Evolutionary conservation across 257 asterid species (phyloP), one percentile per base, ranked within the genome.

Genomic region (Solanum sparsipilum): DNA sequence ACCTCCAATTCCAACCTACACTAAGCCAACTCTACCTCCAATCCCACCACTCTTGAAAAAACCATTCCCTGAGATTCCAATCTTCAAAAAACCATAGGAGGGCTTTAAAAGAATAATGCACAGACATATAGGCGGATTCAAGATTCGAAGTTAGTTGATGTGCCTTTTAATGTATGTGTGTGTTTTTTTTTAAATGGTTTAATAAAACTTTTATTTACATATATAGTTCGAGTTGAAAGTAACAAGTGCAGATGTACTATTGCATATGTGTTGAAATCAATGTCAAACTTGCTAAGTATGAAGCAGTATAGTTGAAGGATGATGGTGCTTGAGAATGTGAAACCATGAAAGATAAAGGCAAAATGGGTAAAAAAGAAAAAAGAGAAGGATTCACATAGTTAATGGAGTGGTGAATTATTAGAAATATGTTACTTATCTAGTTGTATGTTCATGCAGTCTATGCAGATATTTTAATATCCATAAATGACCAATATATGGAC

Each of bases 11-110:
- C 88, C 82, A 1, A 38, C 25, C 3, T 90, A 90, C 0, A 44
- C 35, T 8, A 88, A 88, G 76, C 91, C 95, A 8, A 89, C 83
- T 25, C 90, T 90, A 65, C 94, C 95, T 12, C 89, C 92, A 2
- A 21, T 88, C 5, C 94, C 94, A 3, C 95, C 92, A 10, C 72
- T 89, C 27, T 90, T 56, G 63, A 56, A 56, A 56, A 56, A 56
- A 13, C 92, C 93, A 1, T 84, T 90, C 7, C 96, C 94, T 48
- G 16, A 44, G 16, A 12, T 44, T 88, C 3, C 87, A 71, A 81
- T 93, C 6, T 88, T 86, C 86, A 87, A 32, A 7, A 91, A 89
- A 70, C 94, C 94, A 44, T 86, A 86, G 85, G 11, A 16, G 18
- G 38, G 68, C 15, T 9, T 81, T 46, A 15, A 27, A 81, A 8